A percentile compares a stretch with the other conserved stretches of the same genome.
Conservation (phyloP, 192 early-diverging fungal genomes). For the Backusella parvicylindrica region DNA sequence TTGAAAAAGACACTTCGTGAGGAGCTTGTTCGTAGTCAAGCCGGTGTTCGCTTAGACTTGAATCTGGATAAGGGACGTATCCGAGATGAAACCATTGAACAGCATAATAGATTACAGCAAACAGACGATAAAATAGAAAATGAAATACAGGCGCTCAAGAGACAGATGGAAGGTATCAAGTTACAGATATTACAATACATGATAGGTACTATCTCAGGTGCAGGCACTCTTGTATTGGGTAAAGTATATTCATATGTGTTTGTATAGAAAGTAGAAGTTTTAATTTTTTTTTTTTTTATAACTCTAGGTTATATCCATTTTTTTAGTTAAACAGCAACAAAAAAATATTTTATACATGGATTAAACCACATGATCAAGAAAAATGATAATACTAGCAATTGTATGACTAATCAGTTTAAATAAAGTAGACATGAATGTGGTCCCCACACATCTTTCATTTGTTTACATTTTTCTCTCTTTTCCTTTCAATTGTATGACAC, state of each 20-base stretch:
- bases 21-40: conserved; percentile 79
- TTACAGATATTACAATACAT: conserved; percentile 78
- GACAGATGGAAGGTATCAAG: conserved; percentile 88
- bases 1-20: conserved; percentile 76
- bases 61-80: conserved; percentile 87
- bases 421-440: no score
- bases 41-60: conserved; percentile 83
- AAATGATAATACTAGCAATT: neutral
- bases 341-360: neutral
- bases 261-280: neutral
- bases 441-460: neutral
- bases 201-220: conserved; percentile 78
- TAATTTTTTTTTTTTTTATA: neutral
- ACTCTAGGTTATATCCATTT: conserved; percentile 15
- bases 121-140: conserved; percentile 84
- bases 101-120: conserved; percentile 80
- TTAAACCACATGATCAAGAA: neutral
- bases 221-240: conserved; percentile 74
- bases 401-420: no score
- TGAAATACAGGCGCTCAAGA: conserved; percentile 77
- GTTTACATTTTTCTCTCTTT: neutral
- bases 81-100: conserved; percentile 76
- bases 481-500: neutral
- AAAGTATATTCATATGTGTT: neutral
- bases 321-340: conserved; percentile 7